Base-by-base conservation (phyloP, 495 filamentous ascomycete genomes). In the Elasticomyces elasticus region DNA sequence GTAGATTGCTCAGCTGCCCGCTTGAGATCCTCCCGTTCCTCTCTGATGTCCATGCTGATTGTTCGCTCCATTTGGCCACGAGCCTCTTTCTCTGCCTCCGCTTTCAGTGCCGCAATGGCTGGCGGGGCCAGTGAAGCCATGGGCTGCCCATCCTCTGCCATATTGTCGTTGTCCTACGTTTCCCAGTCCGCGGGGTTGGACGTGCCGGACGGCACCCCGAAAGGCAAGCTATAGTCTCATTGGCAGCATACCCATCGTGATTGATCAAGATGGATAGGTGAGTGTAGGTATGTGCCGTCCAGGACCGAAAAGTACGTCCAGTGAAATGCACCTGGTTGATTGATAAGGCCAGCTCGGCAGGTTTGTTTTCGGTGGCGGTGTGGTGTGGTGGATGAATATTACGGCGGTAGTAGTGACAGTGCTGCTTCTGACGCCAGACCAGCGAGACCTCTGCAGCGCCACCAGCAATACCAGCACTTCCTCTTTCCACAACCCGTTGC, bases 1-100 rank as follows among this genome's bases (percentile, higher is more conserved):
- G 92, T 74, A 10, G 87, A 95, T 72, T 97, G 88, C 69, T 98
- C 92, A 22, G 92, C 92, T 20, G 90, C 94, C 72, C 94, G 84
- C 63, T 87, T 89, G 62, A 98, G 77, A 64, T 96, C 92, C 66
- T 94, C 86, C 49, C 89, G 79, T 70, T 94, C 92, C 55, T 81
- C 82, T 48, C 79, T 79, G 60, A 87, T 85, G 58, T 85, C 73
- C 65, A 80, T 76, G 62, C 80, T 86, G 48, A 77, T 66, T 9
- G 79, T 73, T 43, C 84, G 75, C 58, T 75, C 75, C 75, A 83
- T 78, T 22, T 71, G 65, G 12, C 63, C 64, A 28, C 74, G 65
- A 55, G 69, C 73, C 54, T 70, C 66, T 55, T 66, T 63, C 56
- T 68, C 62, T 10, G 74, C 74, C 66, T 80, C 75, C 63, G 76